A percentile compares a stretch with the other conserved stretches of the same genome.
Evolutionary conservation across 2,329 filamentous ascomycete genomes (phyloP).

Genomic region (Aureobasidium subglaciale): DNA sequence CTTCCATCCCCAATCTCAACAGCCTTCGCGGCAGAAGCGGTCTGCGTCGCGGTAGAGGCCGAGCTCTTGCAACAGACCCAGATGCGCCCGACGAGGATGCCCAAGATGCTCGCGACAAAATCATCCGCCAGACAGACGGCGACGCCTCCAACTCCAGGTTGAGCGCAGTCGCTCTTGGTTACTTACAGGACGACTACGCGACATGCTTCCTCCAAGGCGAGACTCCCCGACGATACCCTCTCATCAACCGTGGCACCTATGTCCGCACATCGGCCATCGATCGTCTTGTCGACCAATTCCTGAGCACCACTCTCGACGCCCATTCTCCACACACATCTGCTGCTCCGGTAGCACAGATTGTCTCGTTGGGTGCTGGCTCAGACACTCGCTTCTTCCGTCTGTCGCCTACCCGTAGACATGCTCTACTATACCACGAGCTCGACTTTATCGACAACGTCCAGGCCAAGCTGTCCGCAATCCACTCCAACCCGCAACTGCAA

Average conservation of each 20-base stretch:
- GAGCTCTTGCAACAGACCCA: constrained; percentile 27
- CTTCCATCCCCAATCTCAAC: constrained; percentile 66
- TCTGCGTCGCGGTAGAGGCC: constrained; percentile 40
- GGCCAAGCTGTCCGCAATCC: constrained; percentile 51
- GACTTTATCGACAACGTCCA: constrained; percentile 74
- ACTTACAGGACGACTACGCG: constrained; percentile 76
- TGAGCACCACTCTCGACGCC: constrained; percentile 37
- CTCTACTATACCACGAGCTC: constrained; percentile 78
- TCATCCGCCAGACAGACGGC: constrained; percentile 82
- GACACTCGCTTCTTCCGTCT: constrained; percentile 84
- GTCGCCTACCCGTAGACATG: constrained; percentile 39
- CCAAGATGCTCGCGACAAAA: constrained; percentile 53
- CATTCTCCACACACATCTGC: not conserved
- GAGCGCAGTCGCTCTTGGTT: constrained; percentile 80
- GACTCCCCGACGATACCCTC: constrained; percentile 63
- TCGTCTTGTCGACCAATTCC: constrained; percentile 63
- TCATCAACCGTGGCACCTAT: constrained; percentile 97
- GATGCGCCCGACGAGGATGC: constrained; percentile 23
- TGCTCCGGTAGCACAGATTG: constrained; percentile 59
- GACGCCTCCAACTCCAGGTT: constrained; percentile 84
- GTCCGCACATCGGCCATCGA: constrained; percentile 81
- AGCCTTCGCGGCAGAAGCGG: constrained; percentile 48
- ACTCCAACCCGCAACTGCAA: constrained; percentile 25
- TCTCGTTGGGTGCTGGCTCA: constrained; percentile 88
- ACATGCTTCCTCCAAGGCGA: constrained; percentile 56